Evolutionary conservation across 805 yeast species (phyloP).

Genomic region (Maudiozyma turicensis): DNA sequence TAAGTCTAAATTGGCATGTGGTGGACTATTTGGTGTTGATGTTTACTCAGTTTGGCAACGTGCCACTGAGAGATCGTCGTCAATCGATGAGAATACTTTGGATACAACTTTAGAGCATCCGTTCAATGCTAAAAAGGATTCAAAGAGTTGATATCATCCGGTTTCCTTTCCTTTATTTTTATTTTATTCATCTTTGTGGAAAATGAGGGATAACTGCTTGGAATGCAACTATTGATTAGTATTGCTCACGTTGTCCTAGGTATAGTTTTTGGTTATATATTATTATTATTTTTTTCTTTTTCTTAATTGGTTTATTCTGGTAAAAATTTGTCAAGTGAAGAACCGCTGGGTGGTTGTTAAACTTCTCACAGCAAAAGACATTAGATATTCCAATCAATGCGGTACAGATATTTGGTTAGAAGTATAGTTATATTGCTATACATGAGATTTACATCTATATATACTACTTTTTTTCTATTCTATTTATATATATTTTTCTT

Average conservation of each 20-base stretch:
- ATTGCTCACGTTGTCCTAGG: neutral
- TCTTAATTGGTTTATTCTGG: neutral
- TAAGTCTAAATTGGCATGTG: conserved; percentile 20
- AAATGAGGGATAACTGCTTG: neutral
- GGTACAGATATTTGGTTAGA: neutral
- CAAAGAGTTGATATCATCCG: neutral
- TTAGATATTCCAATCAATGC: too few species aligned
- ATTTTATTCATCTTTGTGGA: neutral
- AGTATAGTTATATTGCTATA: neutral
- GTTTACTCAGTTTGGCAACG: conserved; percentile 29
- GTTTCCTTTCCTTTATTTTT: neutral
- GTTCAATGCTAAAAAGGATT: neutral
- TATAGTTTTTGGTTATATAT: neutral
- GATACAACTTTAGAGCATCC: neutral
- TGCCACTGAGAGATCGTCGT: conserved; percentile 14
- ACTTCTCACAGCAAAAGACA: neutral
- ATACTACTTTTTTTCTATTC: neutral
- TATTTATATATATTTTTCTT: neutral
- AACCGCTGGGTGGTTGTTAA: neutral
- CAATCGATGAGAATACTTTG: neutral
- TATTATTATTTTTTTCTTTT: too few species aligned
- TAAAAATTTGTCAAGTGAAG: neutral
- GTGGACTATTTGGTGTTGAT: conserved; percentile 29
- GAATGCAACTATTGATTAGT: neutral
- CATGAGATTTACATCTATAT: neutral